A percentile compares a stretch with the other conserved stretches of the same genome.
Conservation (phyloP, 2,329 filamentous ascomycete species). For the Aaosphaeria arxii region DNA sequence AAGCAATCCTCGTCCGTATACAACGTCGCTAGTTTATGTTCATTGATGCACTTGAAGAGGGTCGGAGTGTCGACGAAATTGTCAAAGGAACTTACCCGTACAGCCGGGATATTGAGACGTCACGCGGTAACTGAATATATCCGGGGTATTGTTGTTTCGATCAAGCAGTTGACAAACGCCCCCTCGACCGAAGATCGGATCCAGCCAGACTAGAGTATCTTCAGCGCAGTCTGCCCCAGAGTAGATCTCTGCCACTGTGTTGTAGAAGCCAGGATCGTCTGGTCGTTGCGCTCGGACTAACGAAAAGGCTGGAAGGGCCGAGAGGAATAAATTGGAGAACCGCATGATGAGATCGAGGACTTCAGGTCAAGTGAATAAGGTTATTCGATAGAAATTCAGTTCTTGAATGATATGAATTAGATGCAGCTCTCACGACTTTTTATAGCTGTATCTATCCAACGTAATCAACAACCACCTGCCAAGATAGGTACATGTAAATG, state of each 20-base stretch:
- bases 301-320: neutral
- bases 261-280: constrained; percentile 9
- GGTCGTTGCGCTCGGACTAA: constrained; percentile 7
- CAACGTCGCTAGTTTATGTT: constrained; percentile 3
- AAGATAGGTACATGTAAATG: too few relatives aligned
- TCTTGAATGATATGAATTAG: too few relatives aligned
- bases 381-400: too few relatives aligned
- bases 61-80: neutral
- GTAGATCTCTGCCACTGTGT: constrained; percentile 12
- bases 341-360: neutral
- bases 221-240: constrained; percentile 4
- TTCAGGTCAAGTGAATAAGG: neutral
- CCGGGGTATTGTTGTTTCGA: constrained; percentile 11
- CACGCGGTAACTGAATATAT: constrained; percentile 10
- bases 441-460: too few relatives aligned
- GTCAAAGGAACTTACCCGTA: constrained; percentile 3
- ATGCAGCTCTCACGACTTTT: too few relatives aligned
- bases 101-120: constrained; percentile 6
- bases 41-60: neutral
- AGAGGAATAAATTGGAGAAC: neutral
- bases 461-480: too few relatives aligned
- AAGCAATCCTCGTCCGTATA: constrained; percentile 9
- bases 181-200: constrained; percentile 10
- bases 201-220: constrained; percentile 6
- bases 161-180: constrained; percentile 10